phyloP scores from a whole-genome alignment of 2,329 filamentous ascomycete genomes.

The Zelopaecilomyces penicillatus region DNA sequence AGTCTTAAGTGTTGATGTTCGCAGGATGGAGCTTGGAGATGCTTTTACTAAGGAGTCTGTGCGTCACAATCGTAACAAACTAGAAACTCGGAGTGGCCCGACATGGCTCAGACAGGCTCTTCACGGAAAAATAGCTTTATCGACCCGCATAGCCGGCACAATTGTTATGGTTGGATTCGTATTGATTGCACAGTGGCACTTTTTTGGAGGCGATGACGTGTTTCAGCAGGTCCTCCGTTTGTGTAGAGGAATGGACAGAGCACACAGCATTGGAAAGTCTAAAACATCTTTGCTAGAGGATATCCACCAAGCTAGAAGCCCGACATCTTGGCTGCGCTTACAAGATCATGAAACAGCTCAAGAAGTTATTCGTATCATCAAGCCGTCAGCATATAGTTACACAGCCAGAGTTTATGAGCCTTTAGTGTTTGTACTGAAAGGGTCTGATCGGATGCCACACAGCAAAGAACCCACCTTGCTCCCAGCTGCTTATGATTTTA shows the following conservation, averaged over 20 bases:
- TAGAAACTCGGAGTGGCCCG: conserved; percentile 15
- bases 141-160: conserved; percentile 67
- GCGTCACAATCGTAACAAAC: conserved; percentile 24
- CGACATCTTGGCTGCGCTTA: conserved; percentile 64
- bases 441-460: conserved; percentile 55
- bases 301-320: conserved; percentile 68
- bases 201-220: conserved; percentile 53
- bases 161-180: conserved; percentile 66
- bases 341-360: conserved; percentile 73
- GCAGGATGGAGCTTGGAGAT: conserved; percentile 66
- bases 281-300: conserved; percentile 40
- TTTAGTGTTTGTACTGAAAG: conserved; percentile 61
- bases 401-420: conserved; percentile 68
- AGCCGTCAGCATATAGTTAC: conserved; percentile 62
- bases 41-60: conserved; percentile 52
- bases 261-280: conserved; percentile 20
- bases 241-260: conserved; percentile 11
- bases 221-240: conserved; percentile 18
- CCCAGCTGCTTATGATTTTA: conserved; percentile 53
- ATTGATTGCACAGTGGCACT: conserved; percentile 68
- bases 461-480: conserved; percentile 27
- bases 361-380: conserved; percentile 69
- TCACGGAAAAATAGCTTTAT: conserved; percentile 57
- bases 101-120: conserved; percentile 54
- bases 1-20: conserved; percentile 71